Conservation (phyloP, 2,329 filamentous ascomycete species). For the Pezicula radicicola region DNA sequence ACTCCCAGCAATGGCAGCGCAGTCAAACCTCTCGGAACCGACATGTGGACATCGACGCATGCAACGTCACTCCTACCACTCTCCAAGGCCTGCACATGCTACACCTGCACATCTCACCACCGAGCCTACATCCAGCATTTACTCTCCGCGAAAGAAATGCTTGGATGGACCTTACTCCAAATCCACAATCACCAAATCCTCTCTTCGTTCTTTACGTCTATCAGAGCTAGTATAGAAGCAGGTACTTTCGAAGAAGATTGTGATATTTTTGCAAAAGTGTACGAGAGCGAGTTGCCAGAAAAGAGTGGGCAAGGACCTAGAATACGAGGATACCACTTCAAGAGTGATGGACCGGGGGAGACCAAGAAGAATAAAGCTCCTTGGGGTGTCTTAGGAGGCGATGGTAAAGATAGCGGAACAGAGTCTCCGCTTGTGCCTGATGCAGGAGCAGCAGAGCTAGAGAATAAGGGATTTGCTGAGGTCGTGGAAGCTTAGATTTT, state of each 20-base stretch:
- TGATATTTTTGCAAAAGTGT: conserved; percentile 45
- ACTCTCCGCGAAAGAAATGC: conserved; percentile 89
- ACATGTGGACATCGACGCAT: conserved; percentile 71
- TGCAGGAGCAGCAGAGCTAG: conserved; percentile 47
- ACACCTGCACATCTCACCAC: conserved; percentile 80
- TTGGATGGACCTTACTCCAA: conserved; percentile 90
- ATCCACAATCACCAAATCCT: conserved; percentile 83
- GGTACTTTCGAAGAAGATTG: conserved; percentile 55
- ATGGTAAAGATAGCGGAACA: conserved; percentile 13
- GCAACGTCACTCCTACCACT: conserved; percentile 63
- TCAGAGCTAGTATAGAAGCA: conserved; percentile 61
- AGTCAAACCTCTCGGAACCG: conserved; percentile 60
- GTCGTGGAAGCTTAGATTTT: conserved; percentile 17
- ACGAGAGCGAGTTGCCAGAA: conserved; percentile 68
- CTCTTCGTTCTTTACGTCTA: conserved; percentile 66
- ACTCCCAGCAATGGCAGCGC: conserved; percentile 8
- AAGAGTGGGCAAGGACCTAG: conserved; percentile 77
- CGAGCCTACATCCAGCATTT: conserved; percentile 86
- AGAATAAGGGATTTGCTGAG: conserved; percentile 54
- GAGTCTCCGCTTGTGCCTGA: conserved; percentile 50
- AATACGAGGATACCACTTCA: conserved; percentile 79
- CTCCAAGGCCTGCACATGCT: conserved; percentile 66
- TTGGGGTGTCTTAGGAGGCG: conserved; percentile 55
- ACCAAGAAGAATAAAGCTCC: conserved; percentile 65
- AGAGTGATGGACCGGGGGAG: conserved; percentile 58